Evolutionary conservation across 2,329 filamentous ascomycete genomes (phyloP), one percentile per base, ranked within the genome.

Genomic region (Diaporthe batatas): DNA sequence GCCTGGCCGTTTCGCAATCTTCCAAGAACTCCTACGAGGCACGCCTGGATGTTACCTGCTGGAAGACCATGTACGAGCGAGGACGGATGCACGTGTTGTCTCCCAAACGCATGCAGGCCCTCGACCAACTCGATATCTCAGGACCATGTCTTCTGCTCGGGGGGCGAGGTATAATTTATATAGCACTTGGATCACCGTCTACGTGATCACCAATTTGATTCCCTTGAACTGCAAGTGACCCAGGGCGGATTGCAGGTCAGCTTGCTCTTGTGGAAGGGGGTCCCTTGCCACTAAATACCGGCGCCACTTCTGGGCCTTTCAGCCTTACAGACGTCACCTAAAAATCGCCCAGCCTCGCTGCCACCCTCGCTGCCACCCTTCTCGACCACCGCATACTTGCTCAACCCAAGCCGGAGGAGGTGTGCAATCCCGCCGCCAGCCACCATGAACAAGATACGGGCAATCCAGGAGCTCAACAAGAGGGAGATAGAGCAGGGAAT

Each of bases 391-490:
- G 5, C 36, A 36, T 36, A 39, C 62, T 67, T 39, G 14, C n/a
- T 39, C 62, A 29, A 23, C 12, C 6, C 21, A 23, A 3, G n/a
- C 18, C 44, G 44, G n/a, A 53, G 29, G 32, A 51, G 62, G 62
- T 53, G 16, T 21, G 34, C 55, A 44, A 36, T 55, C 59, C 68
- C 71, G 34, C 59, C 34, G 39, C 47, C 55, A 58, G 23, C 68
- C 78, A 85, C 77, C 36, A 99, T 99, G 96, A 98, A 99, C 82
- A 92, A 94, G 77, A 96, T 99, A 77, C 93, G 95, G 78, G 92
- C 95, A 73, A 96, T 98, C 74, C 94, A 97, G 82, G 91, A 92
- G 81, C 92, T 99, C 73, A 99, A 99, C 82, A 94, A 96, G 85
- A 92, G 92, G 77, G 96, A 99, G 84, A 93, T 99, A 75, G 95